Base-by-base conservation (phyloP, 2,329 filamentous ascomycete species). In the Escovopsis sp. region DNA sequence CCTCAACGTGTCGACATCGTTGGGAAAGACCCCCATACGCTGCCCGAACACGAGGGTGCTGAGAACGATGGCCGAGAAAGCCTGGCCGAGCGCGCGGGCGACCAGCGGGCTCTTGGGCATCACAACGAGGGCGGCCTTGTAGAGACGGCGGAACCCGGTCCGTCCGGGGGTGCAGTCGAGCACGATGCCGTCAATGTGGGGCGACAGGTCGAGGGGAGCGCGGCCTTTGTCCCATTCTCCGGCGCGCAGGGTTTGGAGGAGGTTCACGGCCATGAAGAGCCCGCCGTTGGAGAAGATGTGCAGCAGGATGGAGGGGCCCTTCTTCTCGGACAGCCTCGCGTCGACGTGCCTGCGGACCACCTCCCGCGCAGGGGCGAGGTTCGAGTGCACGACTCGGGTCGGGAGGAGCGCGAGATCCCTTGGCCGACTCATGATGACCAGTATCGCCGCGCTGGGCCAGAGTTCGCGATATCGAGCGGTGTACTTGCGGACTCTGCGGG, bases 251-350 rank as follows among this genome's bases (percentile, higher is more conserved):
- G 41, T 39, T 7, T 39, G 32, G 2, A 14, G 27, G 1, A 43
- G 20, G 5, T 39, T 36, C 9, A 43, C 37, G 12, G 37, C 41
- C 2, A 31, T 43, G 29, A 39, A 39, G 10, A 43, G 37, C n/a
- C 41, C 41, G 31, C 41, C 41, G 13, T 43, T 43, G 15, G 41
- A 39, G 33, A 43, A 39, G 5, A 43, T 36, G n/a, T 43, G 41
- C 7, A 43, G 37, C 9, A 43, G 29, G 13, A 39, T 16, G 1
- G 37, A 36, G 6, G 41, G 32, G 32, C 5, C 31, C 14, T 39
- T 31, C 12, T 36, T 15, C 15, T 24, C 20, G 11, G 14, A 12
- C 7, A 2, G 5, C 2, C 4, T 8, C 10, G n/a, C 16, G 11
- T 35, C 11, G 13, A 39, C 11, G 4, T 35, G 37, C n/a, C 32